A percentile compares a stretch with the other conserved stretches of the same genome.
phyloP scores from a whole-genome alignment of 345 rosid genomes.

The Heritiera littoralis region DNA sequence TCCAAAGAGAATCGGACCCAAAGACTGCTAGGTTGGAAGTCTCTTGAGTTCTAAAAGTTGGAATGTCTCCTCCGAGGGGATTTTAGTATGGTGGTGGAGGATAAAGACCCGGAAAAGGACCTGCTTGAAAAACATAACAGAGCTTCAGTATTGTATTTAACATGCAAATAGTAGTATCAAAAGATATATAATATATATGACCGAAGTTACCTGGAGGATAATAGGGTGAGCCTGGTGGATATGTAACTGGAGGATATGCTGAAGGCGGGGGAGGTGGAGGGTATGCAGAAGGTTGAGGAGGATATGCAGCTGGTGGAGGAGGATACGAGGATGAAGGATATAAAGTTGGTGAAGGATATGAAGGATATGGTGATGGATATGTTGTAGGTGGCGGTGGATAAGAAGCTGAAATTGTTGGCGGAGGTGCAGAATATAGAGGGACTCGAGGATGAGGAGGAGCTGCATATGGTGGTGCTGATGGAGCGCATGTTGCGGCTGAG shows the following conservation, averaged over 20 bases:
- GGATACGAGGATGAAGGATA: constrained; percentile 41
- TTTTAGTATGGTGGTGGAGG: constrained; percentile 62
- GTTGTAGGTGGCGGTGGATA: constrained; percentile 21
- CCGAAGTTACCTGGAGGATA: constrained; percentile 51
- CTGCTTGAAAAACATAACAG: constrained; percentile 31
- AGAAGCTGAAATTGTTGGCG: constrained; percentile 19
- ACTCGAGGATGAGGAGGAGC: constrained; percentile 1
- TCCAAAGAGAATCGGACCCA: neutral
- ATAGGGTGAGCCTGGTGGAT: constrained; percentile 45
- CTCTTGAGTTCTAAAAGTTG: neutral
- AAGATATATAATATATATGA: constrained; percentile 1
- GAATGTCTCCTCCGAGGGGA: neutral
- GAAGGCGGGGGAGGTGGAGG: constrained; percentile 36
- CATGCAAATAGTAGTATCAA: neutral
- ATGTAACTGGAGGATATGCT: constrained; percentile 29
- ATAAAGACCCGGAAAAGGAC: constrained; percentile 57
- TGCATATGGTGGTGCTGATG: constrained; percentile 29
- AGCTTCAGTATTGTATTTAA: constrained; percentile 2
- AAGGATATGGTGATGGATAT: constrained; percentile 30
- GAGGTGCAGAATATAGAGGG: neutral
- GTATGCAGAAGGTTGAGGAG: constrained; percentile 29
- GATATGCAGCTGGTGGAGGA: constrained; percentile 40
- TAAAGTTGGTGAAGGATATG: constrained; percentile 11
- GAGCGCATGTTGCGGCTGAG: constrained; percentile 25
- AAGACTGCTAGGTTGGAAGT: neutral